Percentiles rank a stretch among this genome's conserved stretches.
Conservation (phyloP, 2,329 filamentous ascomycete species). For the Xylariaceae sp. region DNA sequence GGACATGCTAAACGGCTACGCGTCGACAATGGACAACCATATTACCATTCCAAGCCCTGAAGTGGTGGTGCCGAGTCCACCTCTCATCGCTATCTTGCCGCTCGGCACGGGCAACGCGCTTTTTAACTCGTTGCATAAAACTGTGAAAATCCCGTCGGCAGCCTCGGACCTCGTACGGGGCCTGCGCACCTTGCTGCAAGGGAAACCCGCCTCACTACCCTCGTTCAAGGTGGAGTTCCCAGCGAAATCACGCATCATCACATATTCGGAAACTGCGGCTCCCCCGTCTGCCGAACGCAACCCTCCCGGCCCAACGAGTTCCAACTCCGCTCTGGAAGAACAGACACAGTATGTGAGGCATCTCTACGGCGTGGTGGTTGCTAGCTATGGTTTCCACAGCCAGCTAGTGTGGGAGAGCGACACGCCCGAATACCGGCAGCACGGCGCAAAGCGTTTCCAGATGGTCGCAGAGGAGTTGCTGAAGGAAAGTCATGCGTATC, state of each 20-base stretch:
- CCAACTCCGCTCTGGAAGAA: constrained; percentile 23
- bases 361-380: constrained; percentile 75
- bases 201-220: constrained; percentile 52
- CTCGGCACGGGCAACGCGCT: constrained; percentile 64
- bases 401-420: constrained; percentile 88
- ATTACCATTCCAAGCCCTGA: background rate
- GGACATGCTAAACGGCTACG: constrained; percentile 69
- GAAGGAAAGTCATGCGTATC: constrained; percentile 49
- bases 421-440: constrained; percentile 71
- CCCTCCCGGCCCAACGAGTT: background rate
- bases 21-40: constrained; percentile 8
- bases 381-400: constrained; percentile 86
- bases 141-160: constrained; percentile 43
- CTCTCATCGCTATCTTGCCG: constrained; percentile 52
- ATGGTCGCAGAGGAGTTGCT: constrained; percentile 79
- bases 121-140: constrained; percentile 58
- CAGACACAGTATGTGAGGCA: constrained; percentile 35
- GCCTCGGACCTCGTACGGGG: constrained; percentile 46
- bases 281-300: constrained; percentile 4
- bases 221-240: constrained; percentile 61
- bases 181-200: constrained; percentile 57
- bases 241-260: constrained; percentile 48
- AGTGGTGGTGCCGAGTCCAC: constrained; percentile 25
- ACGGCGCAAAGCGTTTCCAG: constrained; percentile 73
- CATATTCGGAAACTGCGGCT: constrained; percentile 28